Base-by-base conservation (phyloP, 257 asterid species). In the Jaltomata sinuosa region DNA sequence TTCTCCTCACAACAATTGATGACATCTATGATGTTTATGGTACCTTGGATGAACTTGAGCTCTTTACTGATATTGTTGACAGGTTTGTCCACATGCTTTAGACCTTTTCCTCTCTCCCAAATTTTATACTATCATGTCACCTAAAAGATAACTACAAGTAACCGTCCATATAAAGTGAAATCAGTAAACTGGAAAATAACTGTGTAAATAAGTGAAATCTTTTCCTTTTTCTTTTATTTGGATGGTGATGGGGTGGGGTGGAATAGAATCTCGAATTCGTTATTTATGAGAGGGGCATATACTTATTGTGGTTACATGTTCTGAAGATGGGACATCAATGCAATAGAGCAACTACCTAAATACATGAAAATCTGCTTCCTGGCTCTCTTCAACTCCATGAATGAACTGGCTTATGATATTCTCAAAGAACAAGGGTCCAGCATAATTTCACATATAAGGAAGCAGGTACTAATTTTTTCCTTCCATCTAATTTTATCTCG, bases 381-480 rank as follows among this genome's bases (percentile, higher is more conserved):
- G 34, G 90, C 89, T 14, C 83, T 92, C 22, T 90, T 92, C 90
- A 90, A 92, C 87, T 32, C 36, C 14, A 84, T 84, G 40, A 90
- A 88, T 87, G 93, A 90, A 21, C 29, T 90, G 78, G 87, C 88
- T 79, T 90, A 90, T 64, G 93, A 83, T 87, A 89, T 92, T 52
- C 87, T 90, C 7, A 87, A 87, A 82, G 93, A 91, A 45, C 92
- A 90, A 83, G 92, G 91, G 18, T 16, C 88, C 86, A 88, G 87
- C 85, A 57, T 89, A 2, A 90, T 91, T 64, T 82, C 91, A 36
- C 83, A 87, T 81, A 80, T 85, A 36, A 87, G 81, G 61, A 87
- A 84, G 69, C 47, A 87, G 94, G 93, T 89, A 85, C 6, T 2
- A 80, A 12, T 7, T 40, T 8, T 45, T 31, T 29, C 9, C 52